Conservation (phyloP, 495 filamentous ascomycete genomes). For the Penicillium flavigenum region DNA sequence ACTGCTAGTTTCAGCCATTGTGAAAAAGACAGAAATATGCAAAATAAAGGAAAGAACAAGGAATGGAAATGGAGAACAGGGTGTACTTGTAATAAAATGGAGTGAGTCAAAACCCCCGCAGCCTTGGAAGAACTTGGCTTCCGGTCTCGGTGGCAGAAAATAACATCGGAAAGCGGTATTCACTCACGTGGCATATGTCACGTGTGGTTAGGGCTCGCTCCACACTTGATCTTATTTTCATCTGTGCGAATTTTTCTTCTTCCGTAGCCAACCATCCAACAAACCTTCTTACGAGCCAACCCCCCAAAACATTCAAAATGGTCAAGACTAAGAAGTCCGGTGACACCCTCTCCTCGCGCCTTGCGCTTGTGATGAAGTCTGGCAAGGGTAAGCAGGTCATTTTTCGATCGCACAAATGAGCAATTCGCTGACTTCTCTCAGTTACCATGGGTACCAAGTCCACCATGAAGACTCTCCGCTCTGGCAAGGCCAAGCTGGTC, state of each 20-base stretch:
- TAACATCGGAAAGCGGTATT: background rate
- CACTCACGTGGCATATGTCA: background rate
- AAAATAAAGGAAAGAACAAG: background rate
- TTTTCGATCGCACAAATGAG: slow-evolving; percentile 1
- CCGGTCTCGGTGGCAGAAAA: slow-evolving; percentile 9
- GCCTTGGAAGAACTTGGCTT: background rate
- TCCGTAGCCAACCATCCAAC: slow-evolving; percentile 9
- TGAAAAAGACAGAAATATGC: slow-evolving; percentile 14
- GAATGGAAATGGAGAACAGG: slow-evolving; percentile 9
- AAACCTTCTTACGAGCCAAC: slow-evolving; percentile 10
- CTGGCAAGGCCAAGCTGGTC: slow-evolving; percentile 62
- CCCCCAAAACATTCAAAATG: slow-evolving; percentile 25
- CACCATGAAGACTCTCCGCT: slow-evolving; percentile 90
- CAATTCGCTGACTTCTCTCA: slow-evolving; percentile 14
- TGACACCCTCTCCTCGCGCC: slow-evolving; percentile 86
- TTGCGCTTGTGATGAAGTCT: slow-evolving; percentile 96
- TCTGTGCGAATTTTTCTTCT: slow-evolving; percentile 2
- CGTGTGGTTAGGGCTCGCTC: slow-evolving; percentile 8
- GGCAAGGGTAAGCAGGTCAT: slow-evolving; percentile 60
- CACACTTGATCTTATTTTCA: slow-evolving; percentile 6
- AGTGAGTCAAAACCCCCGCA: slow-evolving; percentile 15
- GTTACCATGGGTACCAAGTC: slow-evolving; percentile 92
- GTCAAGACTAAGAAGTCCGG: slow-evolving; percentile 92
- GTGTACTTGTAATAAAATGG: slow-evolving; percentile 3
- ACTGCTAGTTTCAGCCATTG: slow-evolving; percentile 34